Evolutionary conservation across 768 basidiomycete species (phyloP), one percentile per base, ranked within the genome.

Genomic region (Mycena rosella): DNA sequence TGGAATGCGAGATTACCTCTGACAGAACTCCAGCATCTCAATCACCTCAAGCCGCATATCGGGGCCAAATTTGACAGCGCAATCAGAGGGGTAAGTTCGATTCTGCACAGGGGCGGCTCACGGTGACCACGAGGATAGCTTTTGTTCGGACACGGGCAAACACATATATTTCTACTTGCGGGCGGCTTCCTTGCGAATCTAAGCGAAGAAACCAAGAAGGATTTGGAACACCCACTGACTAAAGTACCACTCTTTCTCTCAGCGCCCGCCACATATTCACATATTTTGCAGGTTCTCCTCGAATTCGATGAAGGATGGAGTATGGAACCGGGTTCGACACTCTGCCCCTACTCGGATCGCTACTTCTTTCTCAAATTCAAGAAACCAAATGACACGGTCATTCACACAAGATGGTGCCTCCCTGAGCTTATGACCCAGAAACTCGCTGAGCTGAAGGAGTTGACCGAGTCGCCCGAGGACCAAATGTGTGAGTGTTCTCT

Each of bases 361-460:
- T 60, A 60, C 47, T 60, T 60, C 45, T 60, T 60, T 38, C 11
- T 60, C 30, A 60, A 60, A 60, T 60, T 60, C 47, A 60, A 60
- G 47, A 48, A 49, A 17, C 58, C 58, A 11, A 60, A 60, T 22
- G 58, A 60, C 47, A 48, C n/a, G 10, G 58, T 60, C 24, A 60
- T 60, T 32, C 58, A 60, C 22, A 36, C 20, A 47, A 48, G 34
- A 49, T 60, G 58, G 58, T 36, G 11, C 14, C 34, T 60, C 1
- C 58, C 58, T n/a, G 32, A 60, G 22, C 17, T 18, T 11, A 59
- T 60, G 58, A 38, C 3, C 15, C 32, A 60, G 29, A 18, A 60
- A 30, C 47, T 34, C 47, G 45, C 58, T 7, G 58, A 60, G 58
- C 58, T 60, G 18, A 2, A 38, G 26, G 22, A 60, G 58, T 27